These are phyloP conservation scores for Rubroboletus satanas DNA, from an alignment of 768 basidiomycete genomes.

Conservation along the genomic window DNA sequence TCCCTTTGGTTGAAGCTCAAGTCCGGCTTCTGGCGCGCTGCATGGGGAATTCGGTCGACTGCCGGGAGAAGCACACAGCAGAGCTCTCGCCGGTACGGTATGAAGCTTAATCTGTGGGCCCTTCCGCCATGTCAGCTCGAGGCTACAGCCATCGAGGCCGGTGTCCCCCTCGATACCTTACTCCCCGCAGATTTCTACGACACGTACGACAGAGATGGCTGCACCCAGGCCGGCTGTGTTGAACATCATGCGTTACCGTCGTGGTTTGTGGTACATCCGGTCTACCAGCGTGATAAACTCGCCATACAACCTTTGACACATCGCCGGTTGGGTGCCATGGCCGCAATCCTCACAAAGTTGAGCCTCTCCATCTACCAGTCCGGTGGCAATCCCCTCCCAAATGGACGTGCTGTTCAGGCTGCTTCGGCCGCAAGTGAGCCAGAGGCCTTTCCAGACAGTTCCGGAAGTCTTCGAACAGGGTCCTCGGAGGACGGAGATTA, in stretches of 20 bases:
- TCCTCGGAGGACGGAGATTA: conserved; percentile 16
- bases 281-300: conserved; percentile 14
- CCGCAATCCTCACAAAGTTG: conserved; percentile 50
- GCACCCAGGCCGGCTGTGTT: not conserved
- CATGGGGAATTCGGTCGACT: conserved; percentile 10
- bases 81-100: conserved; percentile 36
- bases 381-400: conserved; percentile 4
- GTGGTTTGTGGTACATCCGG: conserved; percentile 21
- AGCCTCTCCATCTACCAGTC: conserved; percentile 40
- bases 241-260: not conserved
- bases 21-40: conserved; percentile 3
- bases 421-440: not conserved
- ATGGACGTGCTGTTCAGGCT: not conserved
- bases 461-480: conserved; percentile 5
- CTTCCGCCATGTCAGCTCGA: conserved; percentile 54
- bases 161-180: conserved; percentile 52
- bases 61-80: conserved; percentile 1
- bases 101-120: conserved; percentile 61
- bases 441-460: not conserved
- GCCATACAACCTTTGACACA: conserved; percentile 42
- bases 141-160: conserved; percentile 64
- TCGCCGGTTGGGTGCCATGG: conserved; percentile 56
- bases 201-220: conserved; percentile 5
- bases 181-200: conserved; percentile 39
- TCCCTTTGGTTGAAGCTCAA: conserved; percentile 10